Evolutionary conservation across 495 filamentous ascomycete species (phyloP).

Genomic region (Lindgomyces ingoldianus): DNA sequence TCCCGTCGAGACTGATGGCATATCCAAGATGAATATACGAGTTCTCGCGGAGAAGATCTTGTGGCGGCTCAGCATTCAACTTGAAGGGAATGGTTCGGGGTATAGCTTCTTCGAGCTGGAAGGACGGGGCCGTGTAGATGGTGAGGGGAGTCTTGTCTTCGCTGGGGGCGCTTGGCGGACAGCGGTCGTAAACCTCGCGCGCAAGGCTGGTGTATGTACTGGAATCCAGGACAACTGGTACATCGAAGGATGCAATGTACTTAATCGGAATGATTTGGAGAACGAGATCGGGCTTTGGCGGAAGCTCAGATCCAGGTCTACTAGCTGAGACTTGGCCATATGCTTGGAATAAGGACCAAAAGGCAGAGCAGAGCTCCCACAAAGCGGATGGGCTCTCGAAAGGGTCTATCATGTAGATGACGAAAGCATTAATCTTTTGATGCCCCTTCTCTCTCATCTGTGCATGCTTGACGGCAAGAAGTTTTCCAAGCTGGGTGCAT

Average conservation of each 20-base stretch:
- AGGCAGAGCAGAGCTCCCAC: constrained; percentile 76
- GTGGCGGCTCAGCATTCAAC: constrained; percentile 63
- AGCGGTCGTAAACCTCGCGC: constrained; percentile 85
- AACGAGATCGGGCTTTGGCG: constrained; percentile 59
- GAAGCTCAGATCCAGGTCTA: constrained; percentile 45
- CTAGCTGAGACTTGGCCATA: constrained; percentile 56
- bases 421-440: constrained; percentile 51
- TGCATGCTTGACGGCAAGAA: constrained; percentile 19
- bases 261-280: constrained; percentile 79
- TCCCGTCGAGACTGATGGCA: constrained; percentile 73
- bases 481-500: constrained; percentile 35
- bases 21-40: constrained; percentile 85
- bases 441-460: constrained; percentile 52
- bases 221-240: constrained; percentile 68
- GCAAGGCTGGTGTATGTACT: constrained; percentile 67
- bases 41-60: constrained; percentile 78
- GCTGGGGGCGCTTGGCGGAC: constrained; percentile 53
- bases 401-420: constrained; percentile 85
- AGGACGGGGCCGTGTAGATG: constrained; percentile 62
- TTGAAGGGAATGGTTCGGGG: constrained; percentile 80
- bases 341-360: constrained; percentile 70
- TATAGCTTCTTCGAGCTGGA: constrained; percentile 71
- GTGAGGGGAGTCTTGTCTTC: constrained; percentile 43
- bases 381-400: constrained; percentile 64
- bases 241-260: constrained; percentile 65